Evolutionary conservation across 495 filamentous ascomycete species (phyloP), one percentile per base, ranked within the genome.

Genomic region (Baudoinia panamericana): DNA sequence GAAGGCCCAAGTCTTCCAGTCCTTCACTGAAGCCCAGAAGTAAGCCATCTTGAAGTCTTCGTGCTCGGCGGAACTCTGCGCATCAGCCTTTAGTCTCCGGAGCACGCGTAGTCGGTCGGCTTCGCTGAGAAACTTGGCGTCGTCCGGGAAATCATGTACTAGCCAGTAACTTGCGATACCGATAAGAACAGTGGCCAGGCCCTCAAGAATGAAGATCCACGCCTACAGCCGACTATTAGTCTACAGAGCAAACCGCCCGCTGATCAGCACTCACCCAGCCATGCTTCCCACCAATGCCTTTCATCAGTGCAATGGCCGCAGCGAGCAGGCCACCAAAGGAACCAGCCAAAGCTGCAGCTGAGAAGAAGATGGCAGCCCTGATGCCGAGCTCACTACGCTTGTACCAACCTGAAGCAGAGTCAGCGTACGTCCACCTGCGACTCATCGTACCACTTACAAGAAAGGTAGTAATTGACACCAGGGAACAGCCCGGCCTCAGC

Each of bases 291-390:
- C 71, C 79, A 17, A 80, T 57, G 19, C 78, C 80, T 50, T 80
- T 62, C 81, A 90, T 84, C 16, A 75, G 61, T 30, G 69, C 71
- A 50, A 87, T 88, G 3, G 78, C 83, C 1, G 79, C 80, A 0
- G 84, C 84, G 8, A 92, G 70, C 0, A 90, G 67, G 1, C 84
- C 84, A 58, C 85, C 85, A 41, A 93, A 93, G 1, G 82, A 86
- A 0, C 86, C 86, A 2, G 83, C 78, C 0, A 92, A 55, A 2
- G 85, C 82, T 0, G 85, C 86, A 0, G 85, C 82, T 4, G 80
- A 85, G 63, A 92, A 93, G 68, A 96, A 95, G 38, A 94, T 81
- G 25, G 86, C 87, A 52, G 75, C 71, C 6, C 75, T 67, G 12
- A 81, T 67, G 25, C 85, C 85, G 36, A 92, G 79, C 43, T 93